A percentile compares a stretch with the other conserved stretches of the same genome.
These are phyloP conservation scores for Podila horticola DNA, from an alignment of 192 early-diverging fungal genomes.

Conservation along the genomic window DNA sequence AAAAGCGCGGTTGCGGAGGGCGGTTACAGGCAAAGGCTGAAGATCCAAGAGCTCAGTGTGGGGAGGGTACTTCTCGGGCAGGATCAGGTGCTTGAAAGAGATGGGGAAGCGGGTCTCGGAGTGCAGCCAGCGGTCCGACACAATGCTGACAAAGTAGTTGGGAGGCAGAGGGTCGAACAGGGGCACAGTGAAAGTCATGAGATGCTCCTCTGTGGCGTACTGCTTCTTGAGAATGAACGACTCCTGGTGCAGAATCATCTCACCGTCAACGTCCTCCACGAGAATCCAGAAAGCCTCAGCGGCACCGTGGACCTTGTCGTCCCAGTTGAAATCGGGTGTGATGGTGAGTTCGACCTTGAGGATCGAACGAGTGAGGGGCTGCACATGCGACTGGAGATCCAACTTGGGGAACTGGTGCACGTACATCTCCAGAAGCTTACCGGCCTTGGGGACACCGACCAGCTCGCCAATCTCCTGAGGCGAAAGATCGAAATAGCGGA, in stretches of 20 bases:
- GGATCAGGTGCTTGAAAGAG: conserved; percentile 90
- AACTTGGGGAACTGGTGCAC: conserved; percentile 96
- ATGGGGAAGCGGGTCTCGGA: conserved; percentile 92
- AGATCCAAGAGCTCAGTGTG: conserved; percentile 96
- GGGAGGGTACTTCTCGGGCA: conserved; percentile 93
- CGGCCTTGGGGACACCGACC: conserved; percentile 85
- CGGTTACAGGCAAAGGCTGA: conserved; percentile 86
- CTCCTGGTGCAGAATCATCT: conserved; percentile 90
- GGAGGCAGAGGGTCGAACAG: conserved; percentile 94
- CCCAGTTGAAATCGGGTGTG: conserved; percentile 94
- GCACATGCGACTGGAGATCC: conserved; percentile 89
- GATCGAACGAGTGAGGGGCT: conserved; percentile 92
- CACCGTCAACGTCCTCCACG: conserved; percentile 94
- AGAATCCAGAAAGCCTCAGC: conserved; percentile 95
- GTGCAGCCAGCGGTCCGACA: conserved; percentile 97
- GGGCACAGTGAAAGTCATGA: conserved; percentile 90
- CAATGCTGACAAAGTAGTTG: conserved; percentile 93
- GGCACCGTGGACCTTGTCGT: conserved; percentile 85
- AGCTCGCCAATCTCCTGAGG: conserved; percentile 95
- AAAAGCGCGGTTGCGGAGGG: conserved; percentile 79
- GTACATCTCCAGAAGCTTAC: conserved; percentile 87
- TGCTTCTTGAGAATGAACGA: conserved; percentile 89
- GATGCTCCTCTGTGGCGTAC: conserved; percentile 87
- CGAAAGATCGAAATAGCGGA: conserved; percentile 92
- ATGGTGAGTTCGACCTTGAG: conserved; percentile 92